Base-by-base conservation (phyloP, 2,329 filamentous ascomycete species). In the Metarhizium rileyi region DNA sequence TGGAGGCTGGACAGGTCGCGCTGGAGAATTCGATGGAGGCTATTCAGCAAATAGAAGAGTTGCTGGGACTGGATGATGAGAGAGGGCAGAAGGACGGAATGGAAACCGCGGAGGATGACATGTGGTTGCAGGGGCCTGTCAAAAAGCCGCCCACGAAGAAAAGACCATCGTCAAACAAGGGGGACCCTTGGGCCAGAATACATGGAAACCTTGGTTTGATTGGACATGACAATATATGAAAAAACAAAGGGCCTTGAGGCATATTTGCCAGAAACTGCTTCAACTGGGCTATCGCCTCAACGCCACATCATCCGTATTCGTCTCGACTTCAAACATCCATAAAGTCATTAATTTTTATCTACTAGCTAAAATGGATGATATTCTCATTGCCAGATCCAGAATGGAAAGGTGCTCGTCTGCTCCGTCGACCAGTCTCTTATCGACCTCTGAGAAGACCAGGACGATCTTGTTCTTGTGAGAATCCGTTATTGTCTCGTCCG, bases 351-450 rank as follows among this genome's bases (percentile, higher is more conserved):
- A 10, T 23, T 9, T 46, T 45, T 50, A 70, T 56, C 66, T 66
- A 40, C 72, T 72, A 40, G 73, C 74, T 63, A 95, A 63, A 51
- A 93, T 82, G 27, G 78, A 80, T 0, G 87, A 87, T 70, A 95
- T 86, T 61, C 87, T 83, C 62, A 97, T 74, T 6, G 86, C 77
- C 56, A 97, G 64, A 66, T 98, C 91, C 28, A 98, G 71, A 52
- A 97, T 86, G 1, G 87, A 89, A 23, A 98, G 72, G 64, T 98
- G 91, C 70, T 98, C 93, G 63, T 98, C 93, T 2, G 90, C 86
- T 8, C 93, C 93, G 66, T 99, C 94, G 5, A 95, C 86, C 44
- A 98, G 70, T 56, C 93, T 79, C 75, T 97, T 97, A 64, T 99
- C 93, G 26, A 91, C 77, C 66, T 97, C 90, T 1, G 90, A 96